A percentile compares a stretch with the other conserved stretches of the same genome.
Conservation (phyloP, 495 filamentous ascomycete genomes). For the Aspergillus asperescens region DNA sequence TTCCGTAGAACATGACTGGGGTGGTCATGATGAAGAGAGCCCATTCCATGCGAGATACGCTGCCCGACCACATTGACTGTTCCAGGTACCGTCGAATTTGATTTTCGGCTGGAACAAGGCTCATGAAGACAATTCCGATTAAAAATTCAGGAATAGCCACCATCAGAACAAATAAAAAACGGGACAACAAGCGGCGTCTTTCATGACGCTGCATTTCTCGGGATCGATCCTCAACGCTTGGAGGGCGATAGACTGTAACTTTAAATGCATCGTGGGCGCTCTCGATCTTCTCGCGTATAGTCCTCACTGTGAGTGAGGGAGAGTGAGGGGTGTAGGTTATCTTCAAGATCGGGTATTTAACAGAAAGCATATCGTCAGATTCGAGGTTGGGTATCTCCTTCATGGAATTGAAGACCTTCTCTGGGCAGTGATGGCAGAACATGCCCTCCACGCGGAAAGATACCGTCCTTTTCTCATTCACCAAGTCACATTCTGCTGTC, state of each 20-base stretch:
- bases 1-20: conserved; percentile 83
- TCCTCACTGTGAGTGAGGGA: conserved; percentile 69
- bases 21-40: conserved; percentile 81
- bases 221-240: conserved; percentile 79
- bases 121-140: conserved; percentile 91
- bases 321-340: conserved; percentile 64
- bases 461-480: conserved; percentile 49
- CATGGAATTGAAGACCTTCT: conserved; percentile 51
- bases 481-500: conserved; percentile 9
- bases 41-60: conserved; percentile 73
- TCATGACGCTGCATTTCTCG: conserved; percentile 63
- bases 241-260: conserved; percentile 68
- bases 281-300: conserved; percentile 63
- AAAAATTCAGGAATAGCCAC: conserved; percentile 81
- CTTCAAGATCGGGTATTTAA: conserved; percentile 59
- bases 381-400: conserved; percentile 45
- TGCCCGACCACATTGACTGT: conserved; percentile 62
- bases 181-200: conserved; percentile 53
- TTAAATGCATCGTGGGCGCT: conserved; percentile 59
- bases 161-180: conserved; percentile 65
- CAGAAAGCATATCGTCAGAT: conserved; percentile 46
- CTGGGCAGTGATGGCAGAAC: conserved; percentile 81
- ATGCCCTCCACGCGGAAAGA: conserved; percentile 72
- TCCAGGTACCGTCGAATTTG: conserved; percentile 57
- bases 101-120: conserved; percentile 58